Conservation (phyloP, 306 rosid genomes). For the Datisca glomerata region DNA sequence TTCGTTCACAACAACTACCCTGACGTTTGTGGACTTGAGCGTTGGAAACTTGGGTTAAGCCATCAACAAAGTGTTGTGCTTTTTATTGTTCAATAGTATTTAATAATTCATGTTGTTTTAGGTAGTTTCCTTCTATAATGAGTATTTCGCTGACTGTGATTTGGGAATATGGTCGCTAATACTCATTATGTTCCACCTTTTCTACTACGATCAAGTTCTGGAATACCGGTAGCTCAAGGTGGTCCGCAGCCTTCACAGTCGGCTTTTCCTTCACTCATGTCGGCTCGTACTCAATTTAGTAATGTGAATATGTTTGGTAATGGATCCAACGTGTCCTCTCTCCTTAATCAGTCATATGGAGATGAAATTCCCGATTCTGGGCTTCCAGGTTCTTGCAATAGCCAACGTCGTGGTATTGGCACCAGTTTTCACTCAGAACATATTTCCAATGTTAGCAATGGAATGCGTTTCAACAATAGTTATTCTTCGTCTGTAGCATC, state of each 20-base stretch:
- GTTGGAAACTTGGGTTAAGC: slow-evolving; percentile 45
- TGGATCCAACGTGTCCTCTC: slow-evolving; percentile 63
- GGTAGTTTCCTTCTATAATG: slow-evolving; percentile 29
- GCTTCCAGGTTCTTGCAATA: slow-evolving; percentile 54
- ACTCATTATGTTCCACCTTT: slow-evolving; percentile 74
- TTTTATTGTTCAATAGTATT: slow-evolving; percentile 31
- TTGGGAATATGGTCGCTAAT: slow-evolving; percentile 68
- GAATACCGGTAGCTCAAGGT: slow-evolving; percentile 80
- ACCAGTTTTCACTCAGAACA: slow-evolving; percentile 65
- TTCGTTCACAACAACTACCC: too few relatives aligned
- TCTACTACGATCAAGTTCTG: slow-evolving; percentile 76
- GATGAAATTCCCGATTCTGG: slow-evolving; percentile 62
- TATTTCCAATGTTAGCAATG: slow-evolving; percentile 59
- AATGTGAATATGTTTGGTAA: slow-evolving; percentile 75
- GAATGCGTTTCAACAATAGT: slow-evolving; percentile 46
- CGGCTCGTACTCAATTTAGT: slow-evolving; percentile 59
- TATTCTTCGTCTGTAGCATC: slow-evolving; percentile 50
- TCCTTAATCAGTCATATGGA: slow-evolving; percentile 67
- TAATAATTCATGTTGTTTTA: slow-evolving; percentile 28
- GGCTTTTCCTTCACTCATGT: slow-evolving; percentile 53
- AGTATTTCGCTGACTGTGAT: slow-evolving; percentile 19
- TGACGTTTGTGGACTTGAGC: too few relatives aligned
- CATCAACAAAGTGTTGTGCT: slow-evolving; percentile 17
- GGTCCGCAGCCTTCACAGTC: slow-evolving; percentile 61
- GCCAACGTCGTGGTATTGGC: slow-evolving; percentile 66